These are phyloP conservation scores for Gynandropsis gynandra DNA, from an alignment of 345 rosid genomes.

Conservation along the genomic window DNA sequence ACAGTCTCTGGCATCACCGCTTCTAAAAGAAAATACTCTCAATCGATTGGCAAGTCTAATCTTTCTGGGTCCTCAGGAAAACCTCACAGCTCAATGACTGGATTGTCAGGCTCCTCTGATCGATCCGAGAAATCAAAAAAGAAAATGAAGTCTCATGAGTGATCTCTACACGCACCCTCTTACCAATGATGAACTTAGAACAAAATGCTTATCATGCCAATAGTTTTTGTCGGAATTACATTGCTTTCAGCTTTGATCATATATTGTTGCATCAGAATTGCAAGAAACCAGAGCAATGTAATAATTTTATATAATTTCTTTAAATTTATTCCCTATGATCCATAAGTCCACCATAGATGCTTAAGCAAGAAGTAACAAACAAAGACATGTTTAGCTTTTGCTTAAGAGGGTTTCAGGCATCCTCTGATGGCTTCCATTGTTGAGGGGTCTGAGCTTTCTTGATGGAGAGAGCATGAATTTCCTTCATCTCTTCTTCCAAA, in stretches of 20 bases:
- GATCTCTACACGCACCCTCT: too few species aligned
- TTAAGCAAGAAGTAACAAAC: too few species aligned
- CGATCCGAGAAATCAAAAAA: constrained; percentile 30
- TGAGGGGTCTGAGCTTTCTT: constrained; percentile 64
- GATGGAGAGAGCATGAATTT: constrained; percentile 87
- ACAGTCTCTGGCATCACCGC: constrained; percentile 23
- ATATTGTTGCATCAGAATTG: too few species aligned
- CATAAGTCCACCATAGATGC: too few species aligned
- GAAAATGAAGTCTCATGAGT: constrained; percentile 31
- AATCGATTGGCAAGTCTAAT: constrained; percentile 16
- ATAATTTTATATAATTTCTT: too few species aligned
- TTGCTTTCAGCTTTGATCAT: too few species aligned
- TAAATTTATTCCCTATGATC: background rate
- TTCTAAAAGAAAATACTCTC: constrained; percentile 30
- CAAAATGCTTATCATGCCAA: too few species aligned
- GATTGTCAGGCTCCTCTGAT: constrained; percentile 32
- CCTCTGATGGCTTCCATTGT: constrained; percentile 65
- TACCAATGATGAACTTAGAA: too few species aligned
- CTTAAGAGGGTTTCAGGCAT: constrained; percentile 33
- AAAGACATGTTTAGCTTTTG: background rate
- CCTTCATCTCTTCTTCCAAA: constrained; percentile 73
- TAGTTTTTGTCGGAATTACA: too few species aligned
- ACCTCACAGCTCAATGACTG: constrained; percentile 11
- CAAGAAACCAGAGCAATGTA: too few species aligned
- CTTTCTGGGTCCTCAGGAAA: constrained; percentile 13